Evolutionary conservation across 306 rosid genomes (phyloP), one percentile per base, ranked within the genome.

Genomic region (Styphnolobium japonicum): DNA sequence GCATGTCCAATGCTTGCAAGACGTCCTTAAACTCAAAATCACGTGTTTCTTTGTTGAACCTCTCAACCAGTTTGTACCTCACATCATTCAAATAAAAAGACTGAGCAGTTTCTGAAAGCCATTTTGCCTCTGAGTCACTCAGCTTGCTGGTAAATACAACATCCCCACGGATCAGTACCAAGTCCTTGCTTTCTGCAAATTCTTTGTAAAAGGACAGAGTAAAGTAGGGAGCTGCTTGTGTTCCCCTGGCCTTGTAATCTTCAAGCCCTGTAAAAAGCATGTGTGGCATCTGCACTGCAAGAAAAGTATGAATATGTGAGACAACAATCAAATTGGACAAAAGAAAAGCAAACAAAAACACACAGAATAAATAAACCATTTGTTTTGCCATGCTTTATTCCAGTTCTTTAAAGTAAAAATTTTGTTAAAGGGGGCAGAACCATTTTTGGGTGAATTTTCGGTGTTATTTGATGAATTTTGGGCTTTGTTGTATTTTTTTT

Each of bases 11-110:
- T 5, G 88, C 91, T 86, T 85, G 93, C 80, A 95, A 81, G 66
- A 95, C 96, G 79, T 93, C 98, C 84, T 91, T 95, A 81, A 93
- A 93, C 86, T 95, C 98, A 62, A 95, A 95, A 36, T 93, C 99
- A n/a, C 8, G 90, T 5, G 99, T 84, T 71, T 93, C 86, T 81
- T 77, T 90, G 87, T 95, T 95, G 87, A 95, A 93, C 81, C 87
- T 87, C 83, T 95, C 96, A 14, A 93, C 98, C 81, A 90, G 83
- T 85, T 87, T 91, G 89, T 85, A 91, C 78, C 96, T 87, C 15
- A 40, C 74, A 69, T 93, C 97, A 64, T 91, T 93, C 86, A 93
- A 79, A 79, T 93, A 93, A 86, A 95, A 95, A 25, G 98, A 90
- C 51, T 90, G 93, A 71, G 93, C 73, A 6, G 96, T 89, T 79